Evolutionary conservation across 306 rosid genomes (phyloP), one percentile per base, ranked within the genome.

Genomic region (peach (Prunus persica)): DNA sequence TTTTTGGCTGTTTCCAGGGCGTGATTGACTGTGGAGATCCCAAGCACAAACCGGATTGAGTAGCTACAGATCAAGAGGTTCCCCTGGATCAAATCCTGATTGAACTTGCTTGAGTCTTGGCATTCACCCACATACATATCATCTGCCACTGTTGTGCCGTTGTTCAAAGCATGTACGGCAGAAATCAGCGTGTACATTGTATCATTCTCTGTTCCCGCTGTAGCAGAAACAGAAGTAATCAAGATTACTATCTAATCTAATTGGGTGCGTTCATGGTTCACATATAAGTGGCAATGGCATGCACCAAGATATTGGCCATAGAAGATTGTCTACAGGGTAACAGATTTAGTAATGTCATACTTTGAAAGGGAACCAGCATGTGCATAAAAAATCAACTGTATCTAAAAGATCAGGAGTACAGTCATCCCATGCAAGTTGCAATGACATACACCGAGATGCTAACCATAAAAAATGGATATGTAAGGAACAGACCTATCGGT

Each of bases 61-160:
- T 96, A 96, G 93, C 98, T 96, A 81, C 99, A 96, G 46, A 96
- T 92, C 86, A 96, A 77, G 78, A 96, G 93, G 76, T 91, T 96
- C 30, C 96, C 97, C 78, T 69, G 76, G 73, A 96, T 76, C 76
- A 91, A 78, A 75, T 86, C 86, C 69, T 71, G 65, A 77, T 84
- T 78, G 76, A 89, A 92, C 75, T 85, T 87, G 52, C 82, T 82
- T 2, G 93, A 77, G 83, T 92, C 96, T 81, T 96, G 99, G 88
- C 99, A 96, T 84, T 96, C 98, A 46, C 88, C 85, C 79, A 92
- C 91, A 64, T 91, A 96, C 96, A 96, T 86, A 78, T 91, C 91
- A 55, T 83, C 84, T 13, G 82, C 38, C 69, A 76, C 79, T 2
- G 71, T 60, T 16, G 90, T 83, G 78, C 71, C 86, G 52, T 96